Evolutionary conservation across 2,329 filamentous ascomycete species (phyloP), one percentile per base, ranked within the genome.

Genomic region (Clonostachys solani): DNA sequence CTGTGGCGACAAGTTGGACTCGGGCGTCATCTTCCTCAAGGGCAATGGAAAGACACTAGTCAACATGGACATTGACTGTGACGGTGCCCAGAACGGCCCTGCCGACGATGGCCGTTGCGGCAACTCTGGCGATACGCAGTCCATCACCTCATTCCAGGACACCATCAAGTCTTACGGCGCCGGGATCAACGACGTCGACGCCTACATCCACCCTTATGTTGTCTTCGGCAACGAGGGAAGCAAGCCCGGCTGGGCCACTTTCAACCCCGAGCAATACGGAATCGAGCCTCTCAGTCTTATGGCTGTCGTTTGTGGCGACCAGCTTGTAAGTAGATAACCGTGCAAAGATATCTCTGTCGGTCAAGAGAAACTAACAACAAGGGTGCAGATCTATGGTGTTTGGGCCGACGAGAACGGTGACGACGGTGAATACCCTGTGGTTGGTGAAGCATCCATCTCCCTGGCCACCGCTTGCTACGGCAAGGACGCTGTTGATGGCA

Each of bases 61-160:
- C 45, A 74, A 81, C 59, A 79, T 82, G 74, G 78, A 81, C 53
- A 67, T 82, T 46, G 78, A 80, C 62, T 83, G 79, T 54, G 78
- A 83, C 52, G 79, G 79, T 18, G 56, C 65, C 8, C 68, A 76
- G 47, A 59, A 62, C 18, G 64, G 65, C 8, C 53, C 62, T 29
- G 65, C 64, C 35, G 64, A 69, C 47, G 71, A 68, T 33, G 71
- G 73, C 2, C 67, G 68, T 38, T 81, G 77, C 53, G 64, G 57
- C 34, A 65, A 61, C 40, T 44, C 46, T 3, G 40, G 38, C 16
- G 73, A 71, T 74, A 46, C 71, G 66, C 74, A 77, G 55, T 61
- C 60, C 35, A 54, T 69, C 48, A 81, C 78, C 1, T 65, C 73
- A 0, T 81, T 81, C 58, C 58, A 65, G 47, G 58, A 66, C 41